Percentiles rank a stretch among this genome's conserved stretches.
Conservation (phyloP, 2,329 filamentous ascomycete species). For the Colletotrichum somersetense region DNA sequence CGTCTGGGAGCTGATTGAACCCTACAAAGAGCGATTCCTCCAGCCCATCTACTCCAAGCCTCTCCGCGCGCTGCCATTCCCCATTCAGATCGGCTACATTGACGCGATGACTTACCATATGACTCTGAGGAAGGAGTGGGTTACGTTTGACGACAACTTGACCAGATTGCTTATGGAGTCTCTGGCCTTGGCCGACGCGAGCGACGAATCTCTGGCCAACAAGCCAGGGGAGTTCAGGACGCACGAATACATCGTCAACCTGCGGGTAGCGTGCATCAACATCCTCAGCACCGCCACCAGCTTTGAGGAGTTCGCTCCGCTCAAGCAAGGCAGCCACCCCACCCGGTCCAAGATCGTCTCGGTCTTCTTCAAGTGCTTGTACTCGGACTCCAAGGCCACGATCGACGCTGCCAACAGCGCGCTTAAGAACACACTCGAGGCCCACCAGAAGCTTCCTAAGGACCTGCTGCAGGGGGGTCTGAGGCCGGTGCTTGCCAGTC, state of each 20-base stretch:
- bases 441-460: constrained; percentile 93
- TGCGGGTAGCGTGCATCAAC: constrained; percentile 93
- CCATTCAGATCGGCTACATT: constrained; percentile 97
- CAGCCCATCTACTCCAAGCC: constrained; percentile 96
- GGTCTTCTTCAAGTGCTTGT: constrained; percentile 98
- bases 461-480: constrained; percentile 95
- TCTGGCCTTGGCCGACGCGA: constrained; percentile 91
- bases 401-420: constrained; percentile 95
- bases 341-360: constrained; percentile 82
- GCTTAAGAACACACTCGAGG: constrained; percentile 85
- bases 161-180: constrained; percentile 94
- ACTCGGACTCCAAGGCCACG: constrained; percentile 91
- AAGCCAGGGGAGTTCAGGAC: constrained; percentile 95
- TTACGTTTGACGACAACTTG: constrained; percentile 91
- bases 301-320: constrained; percentile 84
- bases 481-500: constrained; percentile 93
- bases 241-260: constrained; percentile 91
- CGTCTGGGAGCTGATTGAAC: constrained; percentile 88
- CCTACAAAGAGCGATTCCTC: constrained; percentile 91
- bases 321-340: constrained; percentile 74
- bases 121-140: constrained; percentile 87
- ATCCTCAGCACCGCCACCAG: constrained; percentile 93
- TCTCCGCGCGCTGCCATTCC: constrained; percentile 89
- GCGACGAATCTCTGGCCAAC: constrained; percentile 91
- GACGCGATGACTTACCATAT: constrained; percentile 97